A percentile compares a stretch with the other conserved stretches of the same genome.
Evolutionary conservation across 805 yeast genomes (phyloP).

Genomic region (Candida pseudofarinosa): DNA sequence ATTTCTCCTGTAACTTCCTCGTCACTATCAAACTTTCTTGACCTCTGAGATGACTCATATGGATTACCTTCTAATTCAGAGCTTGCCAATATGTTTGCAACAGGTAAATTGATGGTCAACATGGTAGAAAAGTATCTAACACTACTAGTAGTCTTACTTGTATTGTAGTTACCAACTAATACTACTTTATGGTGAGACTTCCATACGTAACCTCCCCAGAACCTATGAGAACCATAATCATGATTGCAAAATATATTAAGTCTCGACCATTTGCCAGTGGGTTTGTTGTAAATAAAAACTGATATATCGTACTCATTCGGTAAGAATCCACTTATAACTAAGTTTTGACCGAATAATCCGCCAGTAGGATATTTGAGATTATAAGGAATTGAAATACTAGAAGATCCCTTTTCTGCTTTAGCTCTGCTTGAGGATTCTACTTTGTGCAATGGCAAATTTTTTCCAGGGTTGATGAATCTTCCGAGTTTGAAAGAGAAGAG

Average conservation of each 20-base stretch:
- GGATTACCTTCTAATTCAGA: conserved; percentile 28
- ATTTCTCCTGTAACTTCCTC: conserved; percentile 10
- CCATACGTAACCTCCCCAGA: conserved; percentile 73
- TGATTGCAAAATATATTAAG: conserved; percentile 52
- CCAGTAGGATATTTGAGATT: conserved; percentile 54
- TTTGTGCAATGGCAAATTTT: conserved; percentile 25
- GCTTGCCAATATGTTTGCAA: conserved; percentile 47
- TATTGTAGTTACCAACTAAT: conserved; percentile 51
- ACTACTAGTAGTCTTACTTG: conserved; percentile 43
- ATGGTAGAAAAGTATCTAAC: conserved; percentile 46
- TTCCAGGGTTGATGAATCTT: conserved; percentile 27
- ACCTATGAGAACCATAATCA: conserved; percentile 50
- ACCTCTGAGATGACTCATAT: conserved; percentile 14
- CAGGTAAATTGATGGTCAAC: conserved; percentile 51
- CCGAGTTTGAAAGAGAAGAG: conserved; percentile 33
- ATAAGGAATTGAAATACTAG: conserved; percentile 41
- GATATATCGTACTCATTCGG: conserved; percentile 46
- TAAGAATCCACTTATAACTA: conserved; percentile 58
- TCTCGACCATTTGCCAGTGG: conserved; percentile 61
- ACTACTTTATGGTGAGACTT: conserved; percentile 70
- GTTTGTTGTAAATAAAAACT: conserved; percentile 47
- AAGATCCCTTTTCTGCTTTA: conserved; percentile 1
- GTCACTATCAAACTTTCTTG: conserved; percentile 7
- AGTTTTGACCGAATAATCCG: conserved; percentile 62
- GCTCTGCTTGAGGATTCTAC: conserved; percentile 11